Conservation (phyloP, 352 stramenopile species). For the Phytophthora ohioensis region DNA sequence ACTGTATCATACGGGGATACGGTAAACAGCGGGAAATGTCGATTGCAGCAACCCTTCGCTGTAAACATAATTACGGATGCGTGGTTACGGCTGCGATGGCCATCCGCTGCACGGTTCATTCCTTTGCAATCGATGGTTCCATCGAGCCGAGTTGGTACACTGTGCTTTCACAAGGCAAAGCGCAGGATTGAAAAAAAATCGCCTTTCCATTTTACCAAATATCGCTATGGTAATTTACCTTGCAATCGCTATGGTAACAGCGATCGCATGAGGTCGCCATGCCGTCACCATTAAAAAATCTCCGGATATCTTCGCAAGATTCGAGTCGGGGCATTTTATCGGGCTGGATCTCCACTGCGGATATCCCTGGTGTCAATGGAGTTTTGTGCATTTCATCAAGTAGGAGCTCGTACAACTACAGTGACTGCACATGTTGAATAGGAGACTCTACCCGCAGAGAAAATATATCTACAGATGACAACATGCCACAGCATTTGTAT, state of each 20-base stretch:
- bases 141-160: too few species aligned
- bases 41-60: too few species aligned
- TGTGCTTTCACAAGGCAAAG: not conserved
- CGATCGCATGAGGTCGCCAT: slow-evolving; percentile 11
- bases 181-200: not conserved
- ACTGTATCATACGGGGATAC: too few species aligned
- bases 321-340: too few species aligned
- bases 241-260: not conserved
- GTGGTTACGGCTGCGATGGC: too few species aligned
- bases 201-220: not conserved
- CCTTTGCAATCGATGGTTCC: too few species aligned
- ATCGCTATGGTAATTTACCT: not conserved
- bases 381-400: slow-evolving; percentile 3
- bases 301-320: slow-evolving; percentile 10
- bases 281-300: slow-evolving; percentile 4
- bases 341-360: not conserved
- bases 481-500: not conserved
- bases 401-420: not conserved
- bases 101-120: too few species aligned
- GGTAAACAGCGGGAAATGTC: too few species aligned
- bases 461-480: slow-evolving; percentile 17
- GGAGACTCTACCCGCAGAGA: slow-evolving; percentile 1
- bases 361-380: not conserved
- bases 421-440: not conserved
- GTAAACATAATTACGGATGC: too few species aligned